These are phyloP conservation scores for Naegleria fowleri DNA, from an alignment of 208 protist species.

Conservation along the genomic window DNA sequence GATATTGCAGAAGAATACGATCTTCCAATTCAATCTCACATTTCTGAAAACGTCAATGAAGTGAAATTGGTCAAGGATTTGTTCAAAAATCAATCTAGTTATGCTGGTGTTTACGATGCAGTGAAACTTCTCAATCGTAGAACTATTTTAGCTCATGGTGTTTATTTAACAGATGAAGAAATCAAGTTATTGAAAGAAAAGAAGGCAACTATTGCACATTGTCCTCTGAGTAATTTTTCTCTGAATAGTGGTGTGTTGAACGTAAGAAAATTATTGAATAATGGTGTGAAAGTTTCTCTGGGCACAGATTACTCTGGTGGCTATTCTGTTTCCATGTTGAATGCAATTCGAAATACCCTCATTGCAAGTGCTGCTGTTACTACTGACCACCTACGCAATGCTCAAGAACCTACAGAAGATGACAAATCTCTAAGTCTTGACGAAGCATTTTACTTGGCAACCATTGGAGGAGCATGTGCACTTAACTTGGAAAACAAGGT, in stretches of 20 bases:
- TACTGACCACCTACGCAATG: slow-evolving; percentile 27
- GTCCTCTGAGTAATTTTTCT: slow-evolving; percentile 83
- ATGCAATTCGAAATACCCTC: slow-evolving; percentile 66
- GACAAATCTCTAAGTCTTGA: slow-evolving; percentile 44
- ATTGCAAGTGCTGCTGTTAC: slow-evolving; percentile 57
- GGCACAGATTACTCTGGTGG: slow-evolving; percentile 88
- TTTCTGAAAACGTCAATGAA: slow-evolving; percentile 69
- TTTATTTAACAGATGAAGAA: slow-evolving; percentile 73
- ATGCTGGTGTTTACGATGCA: slow-evolving; percentile 70
- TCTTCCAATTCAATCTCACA: slow-evolving; percentile 78
- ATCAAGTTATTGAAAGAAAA: slow-evolving; percentile 57
- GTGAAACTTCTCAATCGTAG: slow-evolving; percentile 65
- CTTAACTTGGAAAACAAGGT: slow-evolving; percentile 67
- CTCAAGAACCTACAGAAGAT: background rate
- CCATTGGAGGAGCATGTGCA: slow-evolving; percentile 66
- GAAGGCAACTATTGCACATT: slow-evolving; percentile 70
- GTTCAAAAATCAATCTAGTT: slow-evolving; percentile 41
- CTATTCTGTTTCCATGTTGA: slow-evolving; percentile 67
- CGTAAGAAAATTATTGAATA: slow-evolving; percentile 55
- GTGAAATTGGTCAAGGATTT: slow-evolving; percentile 45
- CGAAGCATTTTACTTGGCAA: slow-evolving; percentile 75
- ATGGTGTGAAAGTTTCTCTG: slow-evolving; percentile 70
- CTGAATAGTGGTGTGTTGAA: slow-evolving; percentile 67
- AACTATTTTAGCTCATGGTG: slow-evolving; percentile 76
- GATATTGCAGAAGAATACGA: slow-evolving; percentile 62